phyloP scores from a whole-genome alignment of 2,329 filamentous ascomycete genomes.

The Pseudogymnoascus sp. region DNA sequence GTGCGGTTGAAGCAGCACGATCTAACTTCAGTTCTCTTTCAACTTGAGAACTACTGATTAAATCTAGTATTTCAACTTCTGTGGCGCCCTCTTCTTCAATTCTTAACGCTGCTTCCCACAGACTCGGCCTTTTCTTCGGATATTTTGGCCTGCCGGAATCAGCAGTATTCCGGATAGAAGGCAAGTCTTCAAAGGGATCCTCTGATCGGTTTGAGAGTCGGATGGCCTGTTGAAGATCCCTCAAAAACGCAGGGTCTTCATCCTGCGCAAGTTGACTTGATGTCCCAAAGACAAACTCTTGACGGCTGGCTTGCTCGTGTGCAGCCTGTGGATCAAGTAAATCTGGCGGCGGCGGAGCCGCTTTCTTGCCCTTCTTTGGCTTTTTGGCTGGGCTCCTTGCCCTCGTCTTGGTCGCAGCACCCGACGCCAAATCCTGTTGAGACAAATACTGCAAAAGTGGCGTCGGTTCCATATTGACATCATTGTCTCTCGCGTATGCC shows the following conservation, averaged over 20 bases:
- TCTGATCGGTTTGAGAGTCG: slow-evolving; percentile 45
- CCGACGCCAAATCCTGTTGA: slow-evolving; percentile 11
- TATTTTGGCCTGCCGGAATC: slow-evolving; percentile 9
- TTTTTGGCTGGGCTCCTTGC: slow-evolving; percentile 21
- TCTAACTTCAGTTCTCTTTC: not conserved
- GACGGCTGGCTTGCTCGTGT: slow-evolving; percentile 53
- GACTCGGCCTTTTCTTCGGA: slow-evolving; percentile 27
- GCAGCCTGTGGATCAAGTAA: slow-evolving; percentile 64
- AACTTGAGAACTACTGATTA: slow-evolving; percentile 33
- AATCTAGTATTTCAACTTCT: slow-evolving; percentile 53
- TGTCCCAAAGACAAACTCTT: slow-evolving; percentile 78
- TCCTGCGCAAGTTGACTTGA: slow-evolving; percentile 73
- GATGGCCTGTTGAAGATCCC: slow-evolving; percentile 54
- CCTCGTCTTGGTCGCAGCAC: slow-evolving; percentile 16
- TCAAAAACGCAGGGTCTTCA: slow-evolving; percentile 58
- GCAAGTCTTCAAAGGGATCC: slow-evolving; percentile 17
- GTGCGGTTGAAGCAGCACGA: not conserved
- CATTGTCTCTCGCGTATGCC: slow-evolving; percentile 45
- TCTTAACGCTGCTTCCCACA: slow-evolving; percentile 67
- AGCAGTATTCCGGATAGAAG: not conserved
- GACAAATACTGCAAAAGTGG: slow-evolving; percentile 41
- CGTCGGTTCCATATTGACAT: slow-evolving; percentile 28
- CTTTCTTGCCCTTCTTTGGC: slow-evolving; percentile 32
- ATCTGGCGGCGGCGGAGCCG: slow-evolving; percentile 34
- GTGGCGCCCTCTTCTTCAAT: slow-evolving; percentile 57